Evolutionary conservation across 2,329 filamentous ascomycete genomes (phyloP), one percentile per base, ranked within the genome.

Genomic region (Whalleya microplaca): DNA sequence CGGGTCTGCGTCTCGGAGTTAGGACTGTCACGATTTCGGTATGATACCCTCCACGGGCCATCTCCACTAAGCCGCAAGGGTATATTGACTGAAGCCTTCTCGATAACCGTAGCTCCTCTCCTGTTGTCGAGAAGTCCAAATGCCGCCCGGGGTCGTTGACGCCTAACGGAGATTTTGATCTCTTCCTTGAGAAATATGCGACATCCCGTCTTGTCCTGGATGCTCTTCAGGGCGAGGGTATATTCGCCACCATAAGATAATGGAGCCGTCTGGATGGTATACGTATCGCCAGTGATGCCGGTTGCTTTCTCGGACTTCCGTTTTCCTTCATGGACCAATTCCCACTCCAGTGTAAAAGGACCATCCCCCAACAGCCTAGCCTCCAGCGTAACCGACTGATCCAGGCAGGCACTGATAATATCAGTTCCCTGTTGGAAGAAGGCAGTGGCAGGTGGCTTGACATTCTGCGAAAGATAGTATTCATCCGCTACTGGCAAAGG

Each of bases 271-370:
- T 84, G 84, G 69, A 99, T 92, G 40, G 81, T 88, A 70, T 88
- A 87, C 20, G 79, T 75, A 48, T 84, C 78, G 2, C 77, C 79
- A 21, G 86, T 79, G 53, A 96, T 90, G 54, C 83, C 79, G 1
- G 84, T 79, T 21, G 85, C 79, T 53, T 82, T 84, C 65, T 89
- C 83, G 49, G 90, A 88, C 61, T 85, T 87, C 51, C 93, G 86
- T 74, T 90, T 96, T 53, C 93, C 93, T 53, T 92, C 90, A 73
- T 98, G 91, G 7, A 97, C 84, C 41, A 97, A 79, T 73, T 98
- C 95, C 77, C 96, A 99, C 70, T 98, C 92, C 41, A 99, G 76
- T 20, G 82, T 89, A 80, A 94, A 98, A 0, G 96, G 95, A 18
- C 87, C 82, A 66, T 98, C 92, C 42, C 96, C 95, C 45, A 86